Evolutionary conservation across 345 rosid genomes (phyloP).

Genomic region (Pistacia vera): DNA sequence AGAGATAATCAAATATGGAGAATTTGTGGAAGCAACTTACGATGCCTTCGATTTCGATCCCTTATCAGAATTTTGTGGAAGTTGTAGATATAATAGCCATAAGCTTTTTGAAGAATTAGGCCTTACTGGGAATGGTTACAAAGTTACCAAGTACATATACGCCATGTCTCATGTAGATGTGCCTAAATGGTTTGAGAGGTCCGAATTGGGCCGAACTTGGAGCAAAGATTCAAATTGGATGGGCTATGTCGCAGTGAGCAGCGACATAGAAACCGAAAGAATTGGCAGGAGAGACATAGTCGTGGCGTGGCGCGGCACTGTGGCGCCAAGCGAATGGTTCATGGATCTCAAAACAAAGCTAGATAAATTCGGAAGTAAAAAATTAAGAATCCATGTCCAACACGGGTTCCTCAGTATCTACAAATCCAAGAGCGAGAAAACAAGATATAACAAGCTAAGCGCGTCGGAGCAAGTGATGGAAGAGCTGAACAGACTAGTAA

Average conservation of each 20-base stretch:
- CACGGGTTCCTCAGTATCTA: constrained; percentile 56
- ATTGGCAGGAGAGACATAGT: constrained; percentile 61
- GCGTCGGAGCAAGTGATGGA: constrained; percentile 66
- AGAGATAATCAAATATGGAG: constrained; percentile 63
- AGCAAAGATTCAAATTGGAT: constrained; percentile 80
- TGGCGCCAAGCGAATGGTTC: constrained; percentile 67
- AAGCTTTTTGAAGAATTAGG: constrained; percentile 57
- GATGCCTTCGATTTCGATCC: constrained; percentile 71
- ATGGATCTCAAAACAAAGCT: constrained; percentile 47
- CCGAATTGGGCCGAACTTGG: constrained; percentile 52
- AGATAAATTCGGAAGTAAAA: constrained; percentile 27
- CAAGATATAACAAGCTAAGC: constrained; percentile 55
- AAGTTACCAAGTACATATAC: constrained; percentile 52
- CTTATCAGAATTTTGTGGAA: constrained; percentile 60
- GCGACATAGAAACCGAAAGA: constrained; percentile 44
- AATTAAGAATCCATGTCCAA: constrained; percentile 59
- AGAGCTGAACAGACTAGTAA: constrained; percentile 42
- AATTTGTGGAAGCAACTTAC: constrained; percentile 54
- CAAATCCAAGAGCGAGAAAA: constrained; percentile 47
- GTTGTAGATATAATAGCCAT: constrained; percentile 52
- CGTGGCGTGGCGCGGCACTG: constrained; percentile 72
- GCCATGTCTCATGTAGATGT: constrained; percentile 70
- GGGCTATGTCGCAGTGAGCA: constrained; percentile 63
- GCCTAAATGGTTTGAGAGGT: constrained; percentile 42
- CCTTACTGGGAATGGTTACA: constrained; percentile 52